Base-by-base conservation (phyloP, 495 filamentous ascomycete species). In the Trypethelium eluteriae region DNA sequence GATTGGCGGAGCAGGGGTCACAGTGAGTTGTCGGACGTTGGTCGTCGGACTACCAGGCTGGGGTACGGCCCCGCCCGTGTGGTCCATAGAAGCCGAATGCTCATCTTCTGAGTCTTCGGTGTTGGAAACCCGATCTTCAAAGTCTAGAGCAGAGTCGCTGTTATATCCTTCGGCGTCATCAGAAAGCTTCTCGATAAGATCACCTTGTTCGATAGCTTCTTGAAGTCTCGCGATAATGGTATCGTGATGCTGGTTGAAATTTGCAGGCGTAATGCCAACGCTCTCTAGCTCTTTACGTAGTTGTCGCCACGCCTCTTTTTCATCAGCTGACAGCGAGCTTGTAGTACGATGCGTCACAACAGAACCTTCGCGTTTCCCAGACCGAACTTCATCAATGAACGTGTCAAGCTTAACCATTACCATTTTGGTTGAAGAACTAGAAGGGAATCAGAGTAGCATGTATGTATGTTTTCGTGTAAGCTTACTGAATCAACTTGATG, bases 251-350 rank as follows among this genome's bases (percentile, higher is more conserved):
- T 47, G 38, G 14, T 38, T 47, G 50, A 77, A 70, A 53, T 73
- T 69, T 7, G 70, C 59, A 44, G 69, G 62, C 34, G 70, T 73
- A 32, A 79, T 79, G 41, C 75, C 74, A 50, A 80, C 67, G 34
- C 77, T 73, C 66, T 77, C 73, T 14, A 80, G 64, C 32, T 76
- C 74, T 65, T 74, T 74, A 35, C 77, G 71, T 18, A 80, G 67
- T 25, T 75, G 53, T 14, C 70, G 66, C 78, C 74, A 79, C 9
- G 71, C 67, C 39, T 75, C 65, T 57, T 68, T 71, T 16, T 75
- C 73, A 57, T 70, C 66, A 4, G 61, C 34, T 11, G 74, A 64
- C 16, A 75, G 59, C 16, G 73, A 74, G 49, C 79, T 74, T 46
- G 76, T 71, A 2, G 73, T 76, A 62, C 75, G 68, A 25, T 57